Evolutionary conservation across 371 early-diverging fungal genomes (phyloP).

Genomic region (Actinomortierella wolfii): DNA sequence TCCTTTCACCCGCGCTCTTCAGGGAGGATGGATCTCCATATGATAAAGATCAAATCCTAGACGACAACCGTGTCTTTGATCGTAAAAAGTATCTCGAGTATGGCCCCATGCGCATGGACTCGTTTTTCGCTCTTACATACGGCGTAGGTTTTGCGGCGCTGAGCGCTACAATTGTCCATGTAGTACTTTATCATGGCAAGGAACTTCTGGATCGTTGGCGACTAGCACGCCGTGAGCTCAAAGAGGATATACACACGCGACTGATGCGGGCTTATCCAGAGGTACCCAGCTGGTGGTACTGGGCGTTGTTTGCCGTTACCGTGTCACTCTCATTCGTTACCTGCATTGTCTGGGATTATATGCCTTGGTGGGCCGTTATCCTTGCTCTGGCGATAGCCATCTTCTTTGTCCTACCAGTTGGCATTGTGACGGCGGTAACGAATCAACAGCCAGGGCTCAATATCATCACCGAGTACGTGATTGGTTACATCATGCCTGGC

Average conservation of each 20-base stretch:
- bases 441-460: constrained; percentile 40
- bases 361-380: constrained; percentile 74
- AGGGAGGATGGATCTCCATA: constrained; percentile 48
- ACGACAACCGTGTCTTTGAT: constrained; percentile 40
- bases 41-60: constrained; percentile 49
- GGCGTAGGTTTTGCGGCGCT: constrained; percentile 55
- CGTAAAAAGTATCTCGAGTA: constrained; percentile 49
- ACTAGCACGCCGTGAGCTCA: constrained; percentile 22
- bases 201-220: constrained; percentile 43
- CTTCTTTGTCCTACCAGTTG: constrained; percentile 73
- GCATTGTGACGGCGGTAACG: constrained; percentile 59
- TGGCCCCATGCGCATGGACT: constrained; percentile 63
- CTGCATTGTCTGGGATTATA: constrained; percentile 55
- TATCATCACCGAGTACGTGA: constrained; percentile 60
- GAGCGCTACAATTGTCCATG: constrained; percentile 54
- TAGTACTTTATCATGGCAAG: constrained; percentile 52
- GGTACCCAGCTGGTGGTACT: constrained; percentile 78
- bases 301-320: constrained; percentile 52
- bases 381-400: constrained; percentile 64
- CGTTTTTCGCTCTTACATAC: constrained; percentile 61
- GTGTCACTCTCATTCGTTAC: constrained; percentile 56
- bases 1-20: constrained; percentile 47
- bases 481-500: constrained; percentile 69
- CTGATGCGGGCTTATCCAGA: constrained; percentile 71
- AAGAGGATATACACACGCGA: constrained; percentile 66